Evolutionary conservation across 106 monocot genomes (phyloP).

Genomic region (Cymbidium sinense): DNA sequence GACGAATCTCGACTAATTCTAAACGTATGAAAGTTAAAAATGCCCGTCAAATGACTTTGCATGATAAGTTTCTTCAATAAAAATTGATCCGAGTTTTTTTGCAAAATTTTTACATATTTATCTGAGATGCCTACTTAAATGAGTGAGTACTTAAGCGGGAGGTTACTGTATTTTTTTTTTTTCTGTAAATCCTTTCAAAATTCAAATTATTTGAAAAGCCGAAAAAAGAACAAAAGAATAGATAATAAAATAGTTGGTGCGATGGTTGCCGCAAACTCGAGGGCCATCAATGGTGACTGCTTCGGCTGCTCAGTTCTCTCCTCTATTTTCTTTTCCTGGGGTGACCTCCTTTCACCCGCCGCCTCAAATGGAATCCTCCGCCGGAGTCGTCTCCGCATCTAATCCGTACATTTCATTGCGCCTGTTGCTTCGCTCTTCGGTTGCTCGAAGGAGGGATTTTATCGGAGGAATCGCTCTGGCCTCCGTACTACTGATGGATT

Average conservation of each 20-base stretch:
- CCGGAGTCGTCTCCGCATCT: background rate
- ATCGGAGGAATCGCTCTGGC: conserved; percentile 21
- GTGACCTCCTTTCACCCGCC: conserved; percentile 5
- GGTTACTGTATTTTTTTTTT: no score
- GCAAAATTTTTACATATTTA: no score
- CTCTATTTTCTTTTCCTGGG: conserved; percentile 8
- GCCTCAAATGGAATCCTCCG: background rate
- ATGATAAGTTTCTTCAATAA: no score
- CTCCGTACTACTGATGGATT: conserved; percentile 18
- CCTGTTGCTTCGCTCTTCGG: background rate
- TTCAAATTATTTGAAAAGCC: no score
- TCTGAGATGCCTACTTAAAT: no score
- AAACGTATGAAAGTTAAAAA: no score
- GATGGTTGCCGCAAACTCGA: background rate
- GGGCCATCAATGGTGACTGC: conserved; percentile 8
- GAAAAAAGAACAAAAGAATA: no score
- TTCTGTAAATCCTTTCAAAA: no score
- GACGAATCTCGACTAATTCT: no score
- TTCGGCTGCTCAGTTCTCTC: conserved; percentile 10
- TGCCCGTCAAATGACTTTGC: no score
- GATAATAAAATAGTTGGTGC: background rate
- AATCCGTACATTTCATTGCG: background rate
- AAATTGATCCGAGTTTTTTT: no score
- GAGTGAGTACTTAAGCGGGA: no score
- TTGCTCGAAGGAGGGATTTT: conserved; percentile 34